These are phyloP conservation scores for Phoenix roebelenii DNA, from an alignment of 176 grass and related monocot species.

Conservation along the genomic window DNA sequence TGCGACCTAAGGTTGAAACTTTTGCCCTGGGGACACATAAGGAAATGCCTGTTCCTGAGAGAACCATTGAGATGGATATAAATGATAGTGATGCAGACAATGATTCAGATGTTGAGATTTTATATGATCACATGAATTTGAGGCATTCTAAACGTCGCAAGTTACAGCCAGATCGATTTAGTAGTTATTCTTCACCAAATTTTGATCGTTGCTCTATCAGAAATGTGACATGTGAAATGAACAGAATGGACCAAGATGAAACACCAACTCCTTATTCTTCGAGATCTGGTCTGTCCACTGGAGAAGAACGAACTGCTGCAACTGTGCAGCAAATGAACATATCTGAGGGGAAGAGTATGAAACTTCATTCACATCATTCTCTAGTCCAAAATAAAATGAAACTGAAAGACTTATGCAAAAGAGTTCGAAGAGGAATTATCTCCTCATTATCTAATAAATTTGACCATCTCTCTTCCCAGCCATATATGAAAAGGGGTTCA, in stretches of 20 bases:
- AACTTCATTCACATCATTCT: slow-evolving; percentile 21
- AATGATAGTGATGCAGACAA: slow-evolving; percentile 20
- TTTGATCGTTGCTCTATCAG: slow-evolving; percentile 32
- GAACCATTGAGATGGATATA: not conserved
- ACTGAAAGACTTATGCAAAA: slow-evolving; percentile 1
- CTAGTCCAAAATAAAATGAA: slow-evolving; percentile 28
- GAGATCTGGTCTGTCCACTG: slow-evolving; percentile 15
- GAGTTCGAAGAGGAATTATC: slow-evolving; percentile 3
- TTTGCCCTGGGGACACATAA: not conserved
- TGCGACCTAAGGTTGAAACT: slow-evolving; percentile 33
- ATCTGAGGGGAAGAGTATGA: slow-evolving; percentile 15
- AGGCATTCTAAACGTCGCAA: slow-evolving; percentile 79
- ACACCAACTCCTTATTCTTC: slow-evolving; percentile 11
- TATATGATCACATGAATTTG: slow-evolving; percentile 46
- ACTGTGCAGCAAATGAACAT: slow-evolving; percentile 17
- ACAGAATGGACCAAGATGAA: not conserved
- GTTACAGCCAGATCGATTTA: slow-evolving; percentile 43
- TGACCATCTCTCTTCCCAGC: slow-evolving; percentile 15
- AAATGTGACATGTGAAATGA: slow-evolving; percentile 9
- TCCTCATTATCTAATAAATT: slow-evolving; percentile 16
- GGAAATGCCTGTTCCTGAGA: slow-evolving; percentile 11
- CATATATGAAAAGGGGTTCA: slow-evolving; percentile 21
- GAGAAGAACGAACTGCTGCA: slow-evolving; percentile 7
- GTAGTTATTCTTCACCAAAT: slow-evolving; percentile 43
- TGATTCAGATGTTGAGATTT: slow-evolving; percentile 34